A percentile compares a stretch with the other conserved stretches of the same genome.
Conservation (phyloP, 2,329 filamentous ascomycete species). For the Trichoderma aggressivum region DNA sequence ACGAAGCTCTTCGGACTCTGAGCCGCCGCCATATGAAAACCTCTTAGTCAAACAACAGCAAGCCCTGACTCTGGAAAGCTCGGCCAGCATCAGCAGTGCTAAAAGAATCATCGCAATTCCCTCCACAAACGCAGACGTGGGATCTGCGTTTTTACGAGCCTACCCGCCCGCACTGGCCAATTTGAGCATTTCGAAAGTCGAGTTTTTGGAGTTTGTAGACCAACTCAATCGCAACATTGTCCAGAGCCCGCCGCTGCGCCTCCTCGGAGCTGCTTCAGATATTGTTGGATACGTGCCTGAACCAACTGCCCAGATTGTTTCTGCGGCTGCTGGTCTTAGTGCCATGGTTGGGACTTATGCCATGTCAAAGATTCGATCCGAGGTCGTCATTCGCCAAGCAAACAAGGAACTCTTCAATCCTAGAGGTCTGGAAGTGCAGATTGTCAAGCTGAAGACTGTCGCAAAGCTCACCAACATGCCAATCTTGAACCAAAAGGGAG, state of each 20-base stretch:
- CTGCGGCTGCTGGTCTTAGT: neutral
- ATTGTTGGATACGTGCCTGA: neutral
- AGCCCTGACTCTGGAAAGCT: neutral
- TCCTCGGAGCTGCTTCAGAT: neutral
- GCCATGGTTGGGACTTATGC: neutral
- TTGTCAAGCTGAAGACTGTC: neutral
- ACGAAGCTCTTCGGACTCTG: neutral
- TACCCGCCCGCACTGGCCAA: neutral
- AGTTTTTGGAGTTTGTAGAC: neutral
- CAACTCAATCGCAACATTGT: slow-evolving; percentile 3
- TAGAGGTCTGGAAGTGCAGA: neutral
- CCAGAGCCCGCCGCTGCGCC: neutral
- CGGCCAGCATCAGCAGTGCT: neutral
- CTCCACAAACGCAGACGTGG: neutral
- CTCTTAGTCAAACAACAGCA: neutral
- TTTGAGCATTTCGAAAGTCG: neutral
- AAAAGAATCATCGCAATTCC: neutral
- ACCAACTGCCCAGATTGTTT: neutral
- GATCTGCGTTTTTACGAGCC: neutral
- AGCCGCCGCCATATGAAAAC: neutral
- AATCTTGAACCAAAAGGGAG: neutral
- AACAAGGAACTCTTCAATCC: neutral
- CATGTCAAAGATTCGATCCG: neutral
- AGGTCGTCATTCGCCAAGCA: neutral
- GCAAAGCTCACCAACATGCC: slow-evolving; percentile 1